Evolutionary conservation across 2,329 filamentous ascomycete species (phyloP).

Genomic region (Mollisiaceae sp.): DNA sequence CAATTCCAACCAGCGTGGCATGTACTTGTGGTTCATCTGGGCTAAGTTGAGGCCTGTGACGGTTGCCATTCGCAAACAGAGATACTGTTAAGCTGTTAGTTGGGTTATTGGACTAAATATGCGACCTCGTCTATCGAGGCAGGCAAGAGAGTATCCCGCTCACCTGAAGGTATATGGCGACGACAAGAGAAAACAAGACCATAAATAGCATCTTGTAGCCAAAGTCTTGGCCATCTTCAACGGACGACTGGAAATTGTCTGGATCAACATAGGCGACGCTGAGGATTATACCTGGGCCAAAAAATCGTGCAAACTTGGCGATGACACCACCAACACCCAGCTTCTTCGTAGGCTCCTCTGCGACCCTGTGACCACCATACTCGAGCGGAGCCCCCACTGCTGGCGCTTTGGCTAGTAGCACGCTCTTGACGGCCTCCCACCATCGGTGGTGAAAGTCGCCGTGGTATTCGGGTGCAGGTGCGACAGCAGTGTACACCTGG

Average conservation of each 20-base stretch:
- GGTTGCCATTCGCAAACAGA: conserved; percentile 10
- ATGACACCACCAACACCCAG: background rate
- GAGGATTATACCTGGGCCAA: conserved; percentile 10
- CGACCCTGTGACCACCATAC: conserved; percentile 16
- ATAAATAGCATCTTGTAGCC: conserved; percentile 13
- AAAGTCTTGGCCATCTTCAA: conserved; percentile 5
- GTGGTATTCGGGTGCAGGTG: background rate
- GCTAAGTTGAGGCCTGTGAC: conserved; percentile 21
- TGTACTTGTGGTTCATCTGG: conserved; percentile 15
- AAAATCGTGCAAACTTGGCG: conserved; percentile 11
- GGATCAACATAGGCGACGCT: conserved; percentile 16
- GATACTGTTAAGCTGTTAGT: conserved; percentile 5
- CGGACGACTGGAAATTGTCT: conserved; percentile 11
- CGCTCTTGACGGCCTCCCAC: conserved; percentile 15
- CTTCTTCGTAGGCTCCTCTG: conserved; percentile 13
- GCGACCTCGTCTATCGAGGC: background rate
- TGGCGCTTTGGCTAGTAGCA: conserved; percentile 14
- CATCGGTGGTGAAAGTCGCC: background rate
- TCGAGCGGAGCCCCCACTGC: conserved; percentile 10
- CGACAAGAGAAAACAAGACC: conserved; percentile 4
- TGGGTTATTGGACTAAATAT: background rate
- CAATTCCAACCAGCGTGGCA: conserved; percentile 15
- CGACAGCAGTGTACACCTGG: background rate
- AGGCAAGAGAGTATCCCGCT: background rate
- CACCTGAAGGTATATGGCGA: conserved; percentile 15